A percentile compares a stretch with the other conserved stretches of the same genome.
Conservation (phyloP, 2,329 filamentous ascomycete genomes). For the Nemania sp. region DNA sequence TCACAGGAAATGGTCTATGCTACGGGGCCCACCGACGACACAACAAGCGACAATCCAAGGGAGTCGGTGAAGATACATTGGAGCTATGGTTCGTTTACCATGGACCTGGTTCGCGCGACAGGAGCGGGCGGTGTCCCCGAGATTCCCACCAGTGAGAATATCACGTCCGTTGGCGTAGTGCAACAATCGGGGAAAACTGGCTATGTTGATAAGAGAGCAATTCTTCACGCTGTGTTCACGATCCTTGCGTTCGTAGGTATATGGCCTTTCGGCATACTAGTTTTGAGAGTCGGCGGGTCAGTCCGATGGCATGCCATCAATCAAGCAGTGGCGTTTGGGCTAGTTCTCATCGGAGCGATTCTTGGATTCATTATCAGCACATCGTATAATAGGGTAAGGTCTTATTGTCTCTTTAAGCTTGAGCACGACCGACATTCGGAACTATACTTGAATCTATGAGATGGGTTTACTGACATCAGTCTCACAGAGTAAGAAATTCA, state of each 20-base stretch:
- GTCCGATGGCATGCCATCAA: conserved; percentile 67
- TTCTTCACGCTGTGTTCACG: conserved; percentile 65
- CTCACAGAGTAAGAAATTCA: conserved; percentile 63
- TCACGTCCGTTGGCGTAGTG: conserved; percentile 49
- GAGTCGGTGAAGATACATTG: conserved; percentile 65
- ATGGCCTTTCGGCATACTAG: conserved; percentile 66
- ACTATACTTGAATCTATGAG: not conserved
- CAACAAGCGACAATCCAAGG: conserved; percentile 57
- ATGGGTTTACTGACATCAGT: conserved; percentile 6
- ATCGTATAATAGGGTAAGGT: conserved; percentile 67
- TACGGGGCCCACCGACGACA: conserved; percentile 61
- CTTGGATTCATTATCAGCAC: conserved; percentile 66
- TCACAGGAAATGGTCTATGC: conserved; percentile 67
- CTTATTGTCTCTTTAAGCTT: not conserved
- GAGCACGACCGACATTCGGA: not conserved
- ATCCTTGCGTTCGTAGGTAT: conserved; percentile 65
- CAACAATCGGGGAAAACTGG: conserved; percentile 47
- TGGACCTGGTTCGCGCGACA: conserved; percentile 66
- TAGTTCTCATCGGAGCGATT: conserved; percentile 63
- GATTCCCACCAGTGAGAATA: conserved; percentile 52
- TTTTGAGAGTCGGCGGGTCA: conserved; percentile 64
- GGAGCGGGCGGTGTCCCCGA: conserved; percentile 58
- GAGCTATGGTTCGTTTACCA: conserved; percentile 65
- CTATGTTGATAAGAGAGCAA: conserved; percentile 55
- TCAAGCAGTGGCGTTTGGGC: conserved; percentile 62